Evolutionary conservation across 164 flowering plant species (phyloP).

Genomic region (Aristolochia californica): DNA sequence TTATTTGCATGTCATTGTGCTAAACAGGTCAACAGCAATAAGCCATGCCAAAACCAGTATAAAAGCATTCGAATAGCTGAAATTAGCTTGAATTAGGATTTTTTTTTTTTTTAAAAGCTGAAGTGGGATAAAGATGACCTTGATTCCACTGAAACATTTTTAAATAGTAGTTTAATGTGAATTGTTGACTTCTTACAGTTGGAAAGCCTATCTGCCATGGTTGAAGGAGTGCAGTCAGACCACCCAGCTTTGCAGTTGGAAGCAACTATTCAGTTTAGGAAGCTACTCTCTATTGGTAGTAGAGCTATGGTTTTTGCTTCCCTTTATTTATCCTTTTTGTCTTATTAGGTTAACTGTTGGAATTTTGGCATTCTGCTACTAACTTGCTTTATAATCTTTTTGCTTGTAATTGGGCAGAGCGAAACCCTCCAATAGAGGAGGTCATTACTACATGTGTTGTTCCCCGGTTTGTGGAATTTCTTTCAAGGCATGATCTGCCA

Average conservation of each 20-base stretch:
- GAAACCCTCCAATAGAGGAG: constrained; percentile 86
- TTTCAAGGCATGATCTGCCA: constrained; percentile 53
- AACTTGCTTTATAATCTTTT: not conserved
- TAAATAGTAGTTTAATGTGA: no score
- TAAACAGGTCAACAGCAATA: no score
- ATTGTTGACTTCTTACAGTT: constrained; percentile 24
- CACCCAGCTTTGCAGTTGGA: constrained; percentile 50
- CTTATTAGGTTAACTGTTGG: constrained; percentile 1
- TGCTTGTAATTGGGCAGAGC: constrained; percentile 30
- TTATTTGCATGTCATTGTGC: no score
- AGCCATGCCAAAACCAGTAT: no score
- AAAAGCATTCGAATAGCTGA: no score
- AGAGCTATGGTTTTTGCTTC: constrained; percentile 1
- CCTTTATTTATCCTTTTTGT: constrained; percentile 1
- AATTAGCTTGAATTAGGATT: no score
- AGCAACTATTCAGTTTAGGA: constrained; percentile 69
- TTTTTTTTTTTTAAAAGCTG: no score
- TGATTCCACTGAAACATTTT: no score
- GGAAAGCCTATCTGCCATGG: constrained; percentile 63
- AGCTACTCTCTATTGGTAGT: constrained; percentile 69
- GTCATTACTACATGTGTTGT: constrained; percentile 73
- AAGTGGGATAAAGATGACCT: no score
- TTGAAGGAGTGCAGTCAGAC: constrained; percentile 63
- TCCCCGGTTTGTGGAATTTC: constrained; percentile 74
- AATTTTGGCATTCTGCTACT: not conserved